Conservation (phyloP, 768 basidiomycete genomes). For the Tubosaeta sp. region DNA sequence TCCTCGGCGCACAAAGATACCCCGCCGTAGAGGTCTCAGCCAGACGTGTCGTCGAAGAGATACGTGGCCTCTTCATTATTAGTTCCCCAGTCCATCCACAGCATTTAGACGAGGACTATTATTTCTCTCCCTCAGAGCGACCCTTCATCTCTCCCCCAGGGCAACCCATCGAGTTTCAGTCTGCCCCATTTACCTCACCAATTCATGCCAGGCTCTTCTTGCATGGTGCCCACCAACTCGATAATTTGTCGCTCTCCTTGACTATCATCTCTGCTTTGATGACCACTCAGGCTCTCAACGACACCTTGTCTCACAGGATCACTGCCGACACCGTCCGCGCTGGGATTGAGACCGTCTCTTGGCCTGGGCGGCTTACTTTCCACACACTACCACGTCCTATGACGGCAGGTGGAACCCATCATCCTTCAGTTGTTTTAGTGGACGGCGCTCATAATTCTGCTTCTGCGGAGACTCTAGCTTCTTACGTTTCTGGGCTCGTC, state of each 20-base stretch:
- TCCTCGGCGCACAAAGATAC: slow-evolving; percentile 63
- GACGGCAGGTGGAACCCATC: slow-evolving; percentile 8
- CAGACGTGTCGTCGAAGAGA: slow-evolving; percentile 36
- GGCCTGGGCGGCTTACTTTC: slow-evolving; percentile 86
- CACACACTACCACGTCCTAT: slow-evolving; percentile 32
- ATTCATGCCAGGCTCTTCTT: slow-evolving; percentile 58
- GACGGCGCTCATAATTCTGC: slow-evolving; percentile 95
- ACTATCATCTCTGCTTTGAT: slow-evolving; percentile 57
- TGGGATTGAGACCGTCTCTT: slow-evolving; percentile 60
- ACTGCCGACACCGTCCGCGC: slow-evolving; percentile 43
- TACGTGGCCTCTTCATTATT: slow-evolving; percentile 40
- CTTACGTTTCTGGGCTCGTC: slow-evolving; percentile 47
- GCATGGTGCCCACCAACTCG: slow-evolving; percentile 78
- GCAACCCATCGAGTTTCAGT: slow-evolving; percentile 39
- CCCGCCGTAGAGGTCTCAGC: slow-evolving; percentile 44
- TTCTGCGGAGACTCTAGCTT: slow-evolving; percentile 61
- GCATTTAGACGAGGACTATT: slow-evolving; percentile 31
- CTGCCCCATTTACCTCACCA: slow-evolving; percentile 41
- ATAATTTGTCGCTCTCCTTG: slow-evolving; percentile 74
- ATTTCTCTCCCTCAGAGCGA: slow-evolving; percentile 30
- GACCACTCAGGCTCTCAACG: slow-evolving; percentile 24
- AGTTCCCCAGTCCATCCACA: slow-evolving; percentile 32
- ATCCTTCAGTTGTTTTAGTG: slow-evolving; percentile 51
- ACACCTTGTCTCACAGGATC: slow-evolving; percentile 30
- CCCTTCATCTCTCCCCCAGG: slow-evolving; percentile 34